Percentiles rank a stretch among this genome's conserved stretches.
Conservation (phyloP, 108 stramenopile genomes). For the Nitzschia inconspicua region DNA sequence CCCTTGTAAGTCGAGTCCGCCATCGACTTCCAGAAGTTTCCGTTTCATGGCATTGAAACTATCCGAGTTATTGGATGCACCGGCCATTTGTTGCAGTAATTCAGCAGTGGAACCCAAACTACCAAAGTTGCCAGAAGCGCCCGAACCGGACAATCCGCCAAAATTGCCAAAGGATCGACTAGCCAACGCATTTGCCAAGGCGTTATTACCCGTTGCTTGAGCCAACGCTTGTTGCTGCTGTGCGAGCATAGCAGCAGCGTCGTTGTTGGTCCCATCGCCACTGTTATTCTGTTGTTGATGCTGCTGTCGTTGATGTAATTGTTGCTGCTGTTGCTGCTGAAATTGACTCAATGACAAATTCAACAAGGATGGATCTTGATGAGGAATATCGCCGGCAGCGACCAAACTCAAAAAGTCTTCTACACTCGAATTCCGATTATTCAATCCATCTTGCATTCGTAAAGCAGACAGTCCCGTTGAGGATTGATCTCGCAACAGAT, state of each 20-base stretch:
- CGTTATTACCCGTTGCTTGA: conserved; percentile 45
- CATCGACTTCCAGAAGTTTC: conserved; percentile 32
- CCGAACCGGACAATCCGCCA: neutral
- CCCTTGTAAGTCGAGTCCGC: conserved; percentile 11
- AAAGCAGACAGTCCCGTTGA: conserved; percentile 74
- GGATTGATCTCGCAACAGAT: conserved; percentile 61
- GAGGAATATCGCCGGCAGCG: conserved; percentile 84
- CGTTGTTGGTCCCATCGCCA: neutral
- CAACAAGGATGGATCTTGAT: conserved; percentile 77
- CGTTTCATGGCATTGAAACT: conserved; percentile 20
- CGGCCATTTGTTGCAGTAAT: neutral
- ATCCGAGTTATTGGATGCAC: neutral
- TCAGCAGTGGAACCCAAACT: conserved; percentile 21
- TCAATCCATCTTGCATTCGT: conserved; percentile 60
- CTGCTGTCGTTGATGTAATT: conserved; percentile 18
- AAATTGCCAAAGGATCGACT: conserved; percentile 39
- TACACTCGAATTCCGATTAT: conserved; percentile 70
- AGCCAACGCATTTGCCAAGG: conserved; percentile 42
- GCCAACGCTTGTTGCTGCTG: conserved; percentile 50
- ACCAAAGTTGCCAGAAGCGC: neutral
- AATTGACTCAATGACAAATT: conserved; percentile 68
- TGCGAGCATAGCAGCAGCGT: conserved; percentile 24
- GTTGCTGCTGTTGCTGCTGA: conserved; percentile 23
- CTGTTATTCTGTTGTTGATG: conserved; percentile 8
- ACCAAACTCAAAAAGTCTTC: conserved; percentile 89